Evolutionary conservation across 129 eudicot species (phyloP), one percentile per base, ranked within the genome.

Genomic region (Sambucus nigra): DNA sequence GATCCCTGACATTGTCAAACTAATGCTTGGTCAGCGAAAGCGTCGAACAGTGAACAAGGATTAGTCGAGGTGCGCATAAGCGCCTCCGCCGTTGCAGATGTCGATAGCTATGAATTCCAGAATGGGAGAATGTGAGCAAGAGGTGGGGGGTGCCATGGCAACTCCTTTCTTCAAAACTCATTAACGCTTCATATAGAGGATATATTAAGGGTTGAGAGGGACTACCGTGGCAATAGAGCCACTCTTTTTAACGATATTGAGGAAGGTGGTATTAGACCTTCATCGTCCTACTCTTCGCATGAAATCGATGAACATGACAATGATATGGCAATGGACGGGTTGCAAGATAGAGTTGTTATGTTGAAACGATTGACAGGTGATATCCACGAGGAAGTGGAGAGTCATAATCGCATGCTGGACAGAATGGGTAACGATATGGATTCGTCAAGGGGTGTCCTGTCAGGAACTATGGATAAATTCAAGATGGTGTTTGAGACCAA

Each of bases 381-480:
- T 60, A 73, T 84, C 57, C 84, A 84, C 55, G 94, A 73, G 68
- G 94, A 84, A 70, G 94, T 81, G 45, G 98, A 89, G 51, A 63
- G 78, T 69, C 95, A 89, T 61, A 89, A 89, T 73, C 85, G 74
- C 39, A 78, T 89, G 95, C 71, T 89, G 76, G 95, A 89, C 64
- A 71, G 95, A 64, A 89, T 89, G 98, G 95, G 97, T 16, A 89
- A 89, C 41, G 97, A 88, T 63, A 88, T 88, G 97, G 97, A 88
- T 71, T 46, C 92, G 28, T 88, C 95, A 53, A 67, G 92, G 61
- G 97, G 95, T 44, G 44, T 84, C 55, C 69, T 88, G 40, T 76
- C 95, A n/a, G 97, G 97, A 55, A 88, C 97, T 22, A 88, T 84
- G 97, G 97, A 82, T 62, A 81, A 79, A 69, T 88, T 88, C 74